Evolutionary conservation across 2,329 filamentous ascomycete genomes (phyloP).

Genomic region (Xylaria digitata): DNA sequence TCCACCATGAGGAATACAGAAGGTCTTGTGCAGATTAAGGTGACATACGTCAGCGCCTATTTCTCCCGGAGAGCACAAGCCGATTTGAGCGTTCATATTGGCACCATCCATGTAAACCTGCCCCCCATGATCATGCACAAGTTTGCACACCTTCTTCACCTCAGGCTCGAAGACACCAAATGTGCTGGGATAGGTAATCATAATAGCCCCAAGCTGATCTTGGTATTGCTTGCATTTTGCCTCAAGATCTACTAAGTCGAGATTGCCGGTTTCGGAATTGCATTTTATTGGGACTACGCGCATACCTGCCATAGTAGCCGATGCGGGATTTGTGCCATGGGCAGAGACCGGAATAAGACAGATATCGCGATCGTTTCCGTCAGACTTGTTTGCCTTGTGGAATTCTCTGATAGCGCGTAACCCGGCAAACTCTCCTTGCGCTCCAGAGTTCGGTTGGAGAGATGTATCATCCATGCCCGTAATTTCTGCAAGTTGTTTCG

Average conservation of each 20-base stretch:
- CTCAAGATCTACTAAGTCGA: constrained; percentile 86
- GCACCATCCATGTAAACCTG: constrained; percentile 99
- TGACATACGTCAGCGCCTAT: constrained; percentile 98
- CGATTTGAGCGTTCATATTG: constrained; percentile 99
- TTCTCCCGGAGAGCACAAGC: constrained; percentile 91
- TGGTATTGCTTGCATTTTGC: constrained; percentile 90
- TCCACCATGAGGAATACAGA: constrained; percentile 96
- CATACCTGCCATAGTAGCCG: constrained; percentile 96
- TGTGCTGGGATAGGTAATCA: constrained; percentile 96
- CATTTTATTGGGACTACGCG: constrained; percentile 93
- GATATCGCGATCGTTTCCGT: constrained; percentile 81
- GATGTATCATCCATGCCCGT: constrained; percentile 92
- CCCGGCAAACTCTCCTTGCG: constrained; percentile 94
- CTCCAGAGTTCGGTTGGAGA: constrained; percentile 94
- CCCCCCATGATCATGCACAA: constrained; percentile 88
- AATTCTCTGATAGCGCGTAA: constrained; percentile 89
- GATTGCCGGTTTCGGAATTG: constrained; percentile 85
- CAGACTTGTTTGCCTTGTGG: constrained; percentile 72
- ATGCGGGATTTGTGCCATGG: constrained; percentile 95
- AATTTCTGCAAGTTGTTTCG: constrained; percentile 80
- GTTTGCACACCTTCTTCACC: constrained; percentile 84
- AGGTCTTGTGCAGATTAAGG: constrained; percentile 97
- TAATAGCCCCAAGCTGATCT: constrained; percentile 88
- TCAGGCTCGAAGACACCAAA: constrained; percentile 94
- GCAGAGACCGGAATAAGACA: constrained; percentile 95